Evolutionary conservation across 2,329 filamentous ascomycete species (phyloP), one percentile per base, ranked within the genome.

Genomic region (Dactylella cylindrospora): DNA sequence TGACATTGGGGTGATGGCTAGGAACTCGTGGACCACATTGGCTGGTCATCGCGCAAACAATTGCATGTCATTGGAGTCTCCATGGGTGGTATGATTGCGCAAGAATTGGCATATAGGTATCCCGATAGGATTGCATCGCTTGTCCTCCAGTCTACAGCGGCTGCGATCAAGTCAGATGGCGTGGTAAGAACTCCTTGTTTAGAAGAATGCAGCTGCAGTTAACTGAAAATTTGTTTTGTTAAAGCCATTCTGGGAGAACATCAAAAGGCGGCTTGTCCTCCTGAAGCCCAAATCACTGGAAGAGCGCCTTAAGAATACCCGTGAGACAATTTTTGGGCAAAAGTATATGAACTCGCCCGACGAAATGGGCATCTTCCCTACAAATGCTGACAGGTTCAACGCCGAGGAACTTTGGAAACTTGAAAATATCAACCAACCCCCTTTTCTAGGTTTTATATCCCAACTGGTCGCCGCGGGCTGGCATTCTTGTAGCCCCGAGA

Each of bases 1-100:
- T 81, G 22, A 79, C 84, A 66, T 80, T 86, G 68, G 71, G 93
- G 7, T 83, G 82, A 65, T 94, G 87, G 86, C 82, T 72, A 35
- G 57, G 70, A 73, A 17, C 66, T 70, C 20, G 35, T 70, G 38
- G 60, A 67, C 9, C 55, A 70, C 13, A 39, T 70, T 57, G 66
- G 67, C 6, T 70, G 68, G 68, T 40, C 72, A 49, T 65, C 78
- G 70, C 68, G 76, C 68, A 74, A 78, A 76, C 71, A 80, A 45
- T 67, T 85, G 10, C 83, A 95, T 74, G 72, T 94, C 46, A 77
- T 86, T 26, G 90, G 89, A 52, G 83, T 91, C 66, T 88, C 84
- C 59, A 86, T 95, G 80, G 89, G 89, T 65, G 89, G 90, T 55
- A 95, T 95, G 90, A 91, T 95, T 68, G 82, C 87, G 2, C 90